Percentiles rank a stretch among this genome's conserved stretches.
These are phyloP conservation scores for Boletus edulis DNA, from an alignment of 768 basidiomycete species.

Conservation along the genomic window DNA sequence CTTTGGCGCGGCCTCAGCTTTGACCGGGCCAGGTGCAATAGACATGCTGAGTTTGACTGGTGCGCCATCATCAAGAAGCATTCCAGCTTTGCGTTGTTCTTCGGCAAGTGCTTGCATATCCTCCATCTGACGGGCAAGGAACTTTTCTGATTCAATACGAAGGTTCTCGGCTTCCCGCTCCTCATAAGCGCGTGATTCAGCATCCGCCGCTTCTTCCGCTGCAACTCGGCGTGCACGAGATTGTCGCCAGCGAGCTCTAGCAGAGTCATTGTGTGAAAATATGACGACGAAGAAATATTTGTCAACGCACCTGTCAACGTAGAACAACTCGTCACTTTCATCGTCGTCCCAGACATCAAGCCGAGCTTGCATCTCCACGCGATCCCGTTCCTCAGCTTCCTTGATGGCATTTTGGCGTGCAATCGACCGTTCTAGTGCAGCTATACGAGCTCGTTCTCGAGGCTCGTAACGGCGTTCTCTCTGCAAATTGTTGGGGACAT, in stretches of 20 bases:
- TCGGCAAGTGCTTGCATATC: conserved; percentile 92
- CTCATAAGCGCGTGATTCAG: conserved; percentile 78
- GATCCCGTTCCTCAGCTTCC: conserved; percentile 79
- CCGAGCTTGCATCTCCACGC: conserved; percentile 72
- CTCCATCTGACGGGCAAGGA: conserved; percentile 92
- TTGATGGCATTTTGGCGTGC: conserved; percentile 66
- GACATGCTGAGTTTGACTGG: conserved; percentile 86
- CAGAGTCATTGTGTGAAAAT: background rate
- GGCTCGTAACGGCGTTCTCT: conserved; percentile 93
- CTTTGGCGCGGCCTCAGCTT: conserved; percentile 43
- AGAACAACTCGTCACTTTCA: conserved; percentile 90
- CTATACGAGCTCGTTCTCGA: conserved; percentile 80
- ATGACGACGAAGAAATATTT: background rate
- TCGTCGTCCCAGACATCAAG: conserved; percentile 93
- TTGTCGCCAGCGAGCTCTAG: conserved; percentile 83
- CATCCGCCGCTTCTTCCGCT: conserved; percentile 81
- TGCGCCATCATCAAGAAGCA: conserved; percentile 88
- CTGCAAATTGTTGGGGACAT: conserved; percentile 37
- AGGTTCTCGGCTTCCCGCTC: conserved; percentile 85
- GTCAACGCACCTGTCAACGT: conserved; percentile 74
- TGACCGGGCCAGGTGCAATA: conserved; percentile 47
- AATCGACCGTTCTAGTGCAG: conserved; percentile 71
- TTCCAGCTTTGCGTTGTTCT: conserved; percentile 86
- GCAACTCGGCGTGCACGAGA: conserved; percentile 66
- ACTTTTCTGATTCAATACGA: conserved; percentile 87